Conservation (phyloP, 1,284 basidiomycete species). For the Cryptococcus depauperatus region DNA sequence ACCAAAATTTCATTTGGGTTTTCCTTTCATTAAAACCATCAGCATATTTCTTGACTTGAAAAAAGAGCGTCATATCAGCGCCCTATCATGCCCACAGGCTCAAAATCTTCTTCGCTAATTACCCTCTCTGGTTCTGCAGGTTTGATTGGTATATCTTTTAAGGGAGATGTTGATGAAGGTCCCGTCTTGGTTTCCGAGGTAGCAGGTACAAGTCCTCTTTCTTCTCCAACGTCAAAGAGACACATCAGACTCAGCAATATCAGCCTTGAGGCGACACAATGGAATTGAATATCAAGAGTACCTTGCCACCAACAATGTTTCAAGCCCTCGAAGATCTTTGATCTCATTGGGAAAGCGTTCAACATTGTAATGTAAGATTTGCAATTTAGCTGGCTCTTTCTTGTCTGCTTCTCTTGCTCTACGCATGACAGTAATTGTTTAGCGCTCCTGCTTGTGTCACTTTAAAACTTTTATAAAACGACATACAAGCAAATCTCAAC, state of each 20-base stretch:
- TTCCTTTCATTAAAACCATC: slow-evolving; percentile 15
- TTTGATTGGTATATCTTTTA: slow-evolving; percentile 3
- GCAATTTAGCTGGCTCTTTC: slow-evolving; percentile 30
- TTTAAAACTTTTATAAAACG: neutral
- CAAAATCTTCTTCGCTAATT: slow-evolving; percentile 29
- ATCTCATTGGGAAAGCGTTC: slow-evolving; percentile 42
- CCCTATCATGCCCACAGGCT: slow-evolving; percentile 21
- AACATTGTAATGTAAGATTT: slow-evolving; percentile 43
- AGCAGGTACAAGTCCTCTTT: slow-evolving; percentile 4
- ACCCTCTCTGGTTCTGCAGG: slow-evolving; percentile 12
- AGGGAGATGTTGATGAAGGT: slow-evolving; percentile 1
- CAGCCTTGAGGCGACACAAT: neutral
- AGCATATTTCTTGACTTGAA: no score
- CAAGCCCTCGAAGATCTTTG: slow-evolving; percentile 39
- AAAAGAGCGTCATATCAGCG: no score
- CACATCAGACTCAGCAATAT: slow-evolving; percentile 16
- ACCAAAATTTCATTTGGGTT: slow-evolving; percentile 43
- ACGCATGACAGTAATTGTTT: no score
- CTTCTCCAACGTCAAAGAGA: slow-evolving; percentile 26
- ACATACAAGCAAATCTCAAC: slow-evolving; percentile 42
- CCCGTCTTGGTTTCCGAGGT: neutral
- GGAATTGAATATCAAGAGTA: no score
- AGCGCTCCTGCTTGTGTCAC: no score
- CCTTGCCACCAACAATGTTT: slow-evolving; percentile 35
- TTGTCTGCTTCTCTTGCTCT: slow-evolving; percentile 30